These are phyloP conservation scores for Rhododendron griersonianum DNA, from an alignment of 148 eudicot genomes.

Conservation along the genomic window DNA sequence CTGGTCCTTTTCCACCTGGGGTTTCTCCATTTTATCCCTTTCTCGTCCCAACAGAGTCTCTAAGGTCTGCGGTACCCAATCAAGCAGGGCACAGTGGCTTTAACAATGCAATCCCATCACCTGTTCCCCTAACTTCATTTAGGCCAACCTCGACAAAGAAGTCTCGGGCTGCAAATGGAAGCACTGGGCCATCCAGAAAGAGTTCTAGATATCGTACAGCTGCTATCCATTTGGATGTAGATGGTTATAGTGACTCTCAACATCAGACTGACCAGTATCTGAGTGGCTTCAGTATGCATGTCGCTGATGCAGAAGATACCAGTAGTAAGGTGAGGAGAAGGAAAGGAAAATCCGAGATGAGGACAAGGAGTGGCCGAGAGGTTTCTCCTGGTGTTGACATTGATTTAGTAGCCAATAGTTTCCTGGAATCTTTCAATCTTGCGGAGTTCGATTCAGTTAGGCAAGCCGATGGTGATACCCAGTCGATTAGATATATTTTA, in stretches of 20 bases:
- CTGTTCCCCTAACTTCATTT: constrained; percentile 70
- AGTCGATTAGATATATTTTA: constrained; percentile 40
- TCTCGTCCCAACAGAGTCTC: constrained; percentile 16
- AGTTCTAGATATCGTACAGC: constrained; percentile 7
- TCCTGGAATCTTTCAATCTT: constrained; percentile 37
- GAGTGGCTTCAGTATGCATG: constrained; percentile 21
- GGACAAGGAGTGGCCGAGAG: constrained; percentile 17
- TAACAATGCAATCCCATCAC: constrained; percentile 26
- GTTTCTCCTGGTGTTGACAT: constrained; percentile 21
- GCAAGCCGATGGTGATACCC: constrained; percentile 54
- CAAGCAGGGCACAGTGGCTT: constrained; percentile 14
- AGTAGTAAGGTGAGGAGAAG: constrained; percentile 14
- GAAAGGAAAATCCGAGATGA: constrained; percentile 20
- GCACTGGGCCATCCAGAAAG: constrained; percentile 33
- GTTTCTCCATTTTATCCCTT: constrained; percentile 47
- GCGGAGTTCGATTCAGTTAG: constrained; percentile 32
- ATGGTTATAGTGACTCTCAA: constrained; percentile 34
- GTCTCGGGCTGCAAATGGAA: constrained; percentile 36
- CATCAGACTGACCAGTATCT: constrained; percentile 20
- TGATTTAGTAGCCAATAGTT: constrained; percentile 23
- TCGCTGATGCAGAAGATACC: constrained; percentile 15
- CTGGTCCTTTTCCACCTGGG: constrained; percentile 51
- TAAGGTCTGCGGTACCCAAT: constrained; percentile 9
- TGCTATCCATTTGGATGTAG: constrained; percentile 22
- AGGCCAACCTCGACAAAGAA: constrained; percentile 29